Evolutionary conservation across 2,329 filamentous ascomycete species (phyloP).

Genomic region (Phialocephala subalpina): DNA sequence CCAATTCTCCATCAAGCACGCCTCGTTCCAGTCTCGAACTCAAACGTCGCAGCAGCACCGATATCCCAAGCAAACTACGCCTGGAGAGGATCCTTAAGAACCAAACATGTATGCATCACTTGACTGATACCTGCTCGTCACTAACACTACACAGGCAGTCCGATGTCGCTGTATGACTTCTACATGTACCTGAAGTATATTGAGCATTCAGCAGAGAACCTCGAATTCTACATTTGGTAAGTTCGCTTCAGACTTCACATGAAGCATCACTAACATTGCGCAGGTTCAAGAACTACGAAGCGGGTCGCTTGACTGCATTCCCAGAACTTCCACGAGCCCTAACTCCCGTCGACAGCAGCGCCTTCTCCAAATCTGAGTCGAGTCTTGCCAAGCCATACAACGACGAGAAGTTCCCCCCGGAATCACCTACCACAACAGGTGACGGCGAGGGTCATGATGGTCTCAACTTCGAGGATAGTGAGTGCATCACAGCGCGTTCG

Average conservation of each 20-base stretch:
- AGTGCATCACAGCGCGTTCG: background rate
- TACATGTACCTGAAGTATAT: constrained; percentile 61
- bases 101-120: constrained; percentile 50
- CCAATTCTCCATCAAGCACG: background rate
- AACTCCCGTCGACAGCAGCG: constrained; percentile 21
- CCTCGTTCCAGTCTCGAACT: constrained; percentile 47
- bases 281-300: constrained; percentile 56
- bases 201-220: constrained; percentile 56
- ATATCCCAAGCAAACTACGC: constrained; percentile 50
- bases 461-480: constrained; percentile 26
- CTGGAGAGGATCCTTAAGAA: constrained; percentile 57
- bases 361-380: constrained; percentile 18
- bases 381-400: constrained; percentile 21
- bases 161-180: constrained; percentile 59
- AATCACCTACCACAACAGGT: background rate
- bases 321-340: constrained; percentile 27
- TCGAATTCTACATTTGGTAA: constrained; percentile 59
- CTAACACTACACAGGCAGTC: constrained; percentile 47
- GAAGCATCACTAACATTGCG: background rate
- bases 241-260: constrained; percentile 19
- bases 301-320: constrained; percentile 33
- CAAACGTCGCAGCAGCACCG: constrained; percentile 46
- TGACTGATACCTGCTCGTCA: background rate
- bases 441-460: constrained; percentile 23
- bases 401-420: constrained; percentile 18